phyloP scores from a whole-genome alignment of 1,284 basidiomycete genomes.

The Ceratobasidium sp. region DNA sequence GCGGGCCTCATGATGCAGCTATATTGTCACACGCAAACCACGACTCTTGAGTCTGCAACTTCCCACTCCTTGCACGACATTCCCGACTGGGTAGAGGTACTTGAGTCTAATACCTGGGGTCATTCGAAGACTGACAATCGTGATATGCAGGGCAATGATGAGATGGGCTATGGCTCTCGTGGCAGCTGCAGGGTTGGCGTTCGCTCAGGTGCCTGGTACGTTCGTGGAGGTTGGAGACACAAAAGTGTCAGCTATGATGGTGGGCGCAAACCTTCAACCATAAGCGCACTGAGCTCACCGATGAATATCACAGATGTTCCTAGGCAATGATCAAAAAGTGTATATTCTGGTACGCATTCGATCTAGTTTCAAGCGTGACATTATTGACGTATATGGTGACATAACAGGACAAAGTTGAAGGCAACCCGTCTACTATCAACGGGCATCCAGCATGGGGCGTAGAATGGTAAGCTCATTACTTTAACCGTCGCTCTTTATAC shows the following conservation, averaged over 20 bases:
- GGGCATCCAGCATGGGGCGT: slow-evolving; percentile 46
- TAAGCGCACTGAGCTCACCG: neutral
- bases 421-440: slow-evolving; percentile 40
- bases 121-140: too few species aligned
- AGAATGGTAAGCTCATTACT: slow-evolving; percentile 43
- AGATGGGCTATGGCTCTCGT: slow-evolving; percentile 1
- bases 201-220: slow-evolving; percentile 20
- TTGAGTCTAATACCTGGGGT: too few species aligned
- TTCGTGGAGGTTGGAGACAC: slow-evolving; percentile 28
- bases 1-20: too few species aligned
- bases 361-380: neutral
- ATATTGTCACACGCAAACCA: too few species aligned
- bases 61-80: too few species aligned
- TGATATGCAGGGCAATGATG: neutral
- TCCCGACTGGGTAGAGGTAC: too few species aligned
- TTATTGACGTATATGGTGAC: neutral
- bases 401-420: slow-evolving; percentile 36
- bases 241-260: slow-evolving; percentile 32
- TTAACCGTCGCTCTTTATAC: neutral
- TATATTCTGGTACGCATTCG: slow-evolving; percentile 26
- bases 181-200: slow-evolving; percentile 7
- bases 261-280: neutral
- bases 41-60: too few species aligned
- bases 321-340: slow-evolving; percentile 40
- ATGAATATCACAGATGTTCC: slow-evolving; percentile 38